Conservation (phyloP, 169 alveolate species). For the Eimeria acervulina region DNA sequence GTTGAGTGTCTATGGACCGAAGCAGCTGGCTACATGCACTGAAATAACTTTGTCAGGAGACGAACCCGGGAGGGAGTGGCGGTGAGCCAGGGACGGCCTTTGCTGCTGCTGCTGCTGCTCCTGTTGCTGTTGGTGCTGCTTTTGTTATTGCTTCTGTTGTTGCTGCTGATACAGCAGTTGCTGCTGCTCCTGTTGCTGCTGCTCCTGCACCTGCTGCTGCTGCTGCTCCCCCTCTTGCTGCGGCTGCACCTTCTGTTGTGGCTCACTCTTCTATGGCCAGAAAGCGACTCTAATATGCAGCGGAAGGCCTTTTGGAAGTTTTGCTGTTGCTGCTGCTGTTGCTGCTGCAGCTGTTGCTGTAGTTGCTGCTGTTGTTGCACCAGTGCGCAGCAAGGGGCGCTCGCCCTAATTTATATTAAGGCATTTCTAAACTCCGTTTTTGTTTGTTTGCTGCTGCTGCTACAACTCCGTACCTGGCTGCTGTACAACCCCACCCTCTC, state of each 20-base stretch:
- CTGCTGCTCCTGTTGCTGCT: slow-evolving; percentile 15
- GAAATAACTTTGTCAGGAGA: slow-evolving; percentile 4
- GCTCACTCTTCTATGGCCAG: no score
- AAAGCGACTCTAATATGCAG: no score
- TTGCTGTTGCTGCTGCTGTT: not conserved
- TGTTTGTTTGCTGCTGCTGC: not conserved
- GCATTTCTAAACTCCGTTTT: no score
- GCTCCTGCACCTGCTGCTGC: not conserved
- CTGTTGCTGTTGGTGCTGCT: not conserved
- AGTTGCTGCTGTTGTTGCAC: no score
- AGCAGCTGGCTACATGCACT: slow-evolving; percentile 60
- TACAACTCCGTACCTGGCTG: no score
- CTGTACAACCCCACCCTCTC: not conserved
- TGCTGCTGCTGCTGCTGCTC: slow-evolving; percentile 17
- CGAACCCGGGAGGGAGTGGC: slow-evolving; percentile 65
- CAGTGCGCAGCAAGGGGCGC: no score
- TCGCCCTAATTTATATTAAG: no score
- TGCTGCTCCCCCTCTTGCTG: no score
- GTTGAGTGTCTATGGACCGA: slow-evolving; percentile 54
- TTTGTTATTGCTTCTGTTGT: no score
- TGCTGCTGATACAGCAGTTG: no score
- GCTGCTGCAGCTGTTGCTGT: not conserved
- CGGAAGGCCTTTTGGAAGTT: no score
- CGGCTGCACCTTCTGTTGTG: not conserved
- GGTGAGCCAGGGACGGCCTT: not conserved